phyloP scores from a whole-genome alignment of 2,329 filamentous ascomycete species.

The Mycogone perniciosa region DNA sequence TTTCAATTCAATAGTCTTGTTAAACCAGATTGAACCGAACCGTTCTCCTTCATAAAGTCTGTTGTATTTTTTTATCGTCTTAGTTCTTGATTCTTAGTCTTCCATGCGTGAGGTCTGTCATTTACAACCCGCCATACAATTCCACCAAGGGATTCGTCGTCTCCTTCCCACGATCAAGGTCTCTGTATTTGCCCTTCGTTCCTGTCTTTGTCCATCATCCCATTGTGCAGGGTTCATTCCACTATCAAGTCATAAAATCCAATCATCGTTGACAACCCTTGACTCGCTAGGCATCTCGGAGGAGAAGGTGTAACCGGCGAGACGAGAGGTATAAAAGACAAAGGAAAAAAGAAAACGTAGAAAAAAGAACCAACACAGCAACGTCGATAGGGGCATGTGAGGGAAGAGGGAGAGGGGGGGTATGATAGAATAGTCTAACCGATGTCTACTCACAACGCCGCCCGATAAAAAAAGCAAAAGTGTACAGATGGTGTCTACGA shows the following conservation, averaged over 20 bases:
- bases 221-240: background rate
- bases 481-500: constrained; percentile 27
- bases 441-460: constrained; percentile 20
- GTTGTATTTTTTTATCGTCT: constrained; percentile 4
- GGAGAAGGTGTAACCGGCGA: constrained; percentile 3
- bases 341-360: constrained; percentile 11
- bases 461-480: constrained; percentile 12
- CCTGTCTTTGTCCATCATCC: constrained; percentile 4
- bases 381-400: background rate
- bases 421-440: constrained; percentile 14
- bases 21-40: background rate
- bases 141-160: constrained; percentile 4
- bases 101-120: constrained; percentile 12
- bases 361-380: constrained; percentile 16
- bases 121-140: constrained; percentile 6
- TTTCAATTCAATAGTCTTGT: background rate
- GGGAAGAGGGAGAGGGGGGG: constrained; percentile 9
- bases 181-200: constrained; percentile 1
- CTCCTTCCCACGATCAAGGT: background rate
- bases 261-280: constrained; percentile 15
- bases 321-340: constrained; percentile 12
- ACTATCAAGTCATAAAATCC: constrained; percentile 16
- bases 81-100: constrained; percentile 7
- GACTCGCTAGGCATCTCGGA: constrained; percentile 12
- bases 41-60: background rate